Evolutionary conservation across 2,329 filamentous ascomycete genomes (phyloP), one percentile per base, ranked within the genome.

Genomic region (Botryosphaeria agaves): DNA sequence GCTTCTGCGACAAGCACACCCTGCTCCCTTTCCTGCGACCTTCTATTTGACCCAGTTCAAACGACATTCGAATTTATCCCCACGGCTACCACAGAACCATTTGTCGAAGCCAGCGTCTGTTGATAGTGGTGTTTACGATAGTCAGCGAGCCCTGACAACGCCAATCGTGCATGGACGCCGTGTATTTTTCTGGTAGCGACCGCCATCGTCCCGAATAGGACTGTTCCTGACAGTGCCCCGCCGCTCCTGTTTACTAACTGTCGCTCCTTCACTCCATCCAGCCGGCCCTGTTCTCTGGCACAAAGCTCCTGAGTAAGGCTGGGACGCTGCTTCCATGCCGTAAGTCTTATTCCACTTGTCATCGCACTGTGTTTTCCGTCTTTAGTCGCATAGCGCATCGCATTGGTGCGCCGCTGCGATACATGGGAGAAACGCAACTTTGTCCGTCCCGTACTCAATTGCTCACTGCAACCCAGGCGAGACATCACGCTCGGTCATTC

Each of bases 381-480:
- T 19, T 25, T 18, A 12, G 14, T 15, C 28, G 18, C 11, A 28
- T 17, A 23, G 31, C 12, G 25, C 18, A 14, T 17, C 18, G 20
- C 25, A 17, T 26, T 26, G n/a, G n/a, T n/a, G n/a, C n/a, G n/a
- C n/a, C n/a, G n/a, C n/a, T n/a, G n/a, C n/a, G n/a, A n/a, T n/a
- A n/a, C n/a, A n/a, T n/a, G n/a, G n/a, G n/a, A n/a, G n/a, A n/a
- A n/a, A n/a, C 26, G 32, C 32, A 31, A 29, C 29, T 18, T 28
- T 23, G 15, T 24, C 15, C 27, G 27, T 15, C 20, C 21, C 21
- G 21, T 7, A 12, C 21, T 9, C 21, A 23, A 9, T 12, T 11
- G 21, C 7, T 12, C 31, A 35, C 27, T 24, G 16, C 9, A 33
- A 29, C 28, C 17, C 28, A 20, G 21, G 21, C 12, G 21, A 12